Percentiles rank a stretch among this genome's conserved stretches.
Evolutionary conservation across 768 basidiomycete species (phyloP).

Genomic region (Russula abietina): DNA sequence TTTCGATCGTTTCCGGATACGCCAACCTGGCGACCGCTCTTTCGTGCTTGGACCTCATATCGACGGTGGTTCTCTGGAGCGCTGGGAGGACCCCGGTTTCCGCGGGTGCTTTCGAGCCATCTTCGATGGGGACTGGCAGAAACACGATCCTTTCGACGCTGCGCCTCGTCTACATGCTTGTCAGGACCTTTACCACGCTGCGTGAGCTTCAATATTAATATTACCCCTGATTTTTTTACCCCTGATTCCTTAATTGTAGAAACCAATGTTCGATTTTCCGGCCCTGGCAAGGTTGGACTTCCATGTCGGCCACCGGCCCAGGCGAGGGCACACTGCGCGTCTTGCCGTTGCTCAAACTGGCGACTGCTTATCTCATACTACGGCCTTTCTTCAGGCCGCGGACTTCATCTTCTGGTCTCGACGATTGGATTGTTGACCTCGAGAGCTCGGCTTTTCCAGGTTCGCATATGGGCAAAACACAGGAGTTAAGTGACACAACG

Average conservation of each 20-base stretch:
- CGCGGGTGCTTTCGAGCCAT: slow-evolving; percentile 57
- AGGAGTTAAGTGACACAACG: slow-evolving; percentile 44
- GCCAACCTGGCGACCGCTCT: slow-evolving; percentile 60
- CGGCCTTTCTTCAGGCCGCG: slow-evolving; percentile 68
- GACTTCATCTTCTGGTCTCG: slow-evolving; percentile 32
- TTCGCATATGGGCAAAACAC: slow-evolving; percentile 30
- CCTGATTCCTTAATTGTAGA: too few relatives aligned
- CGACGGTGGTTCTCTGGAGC: slow-evolving; percentile 65
- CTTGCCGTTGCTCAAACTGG: slow-evolving; percentile 58
- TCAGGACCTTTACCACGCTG: slow-evolving; percentile 22
- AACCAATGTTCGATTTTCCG: slow-evolving; percentile 29
- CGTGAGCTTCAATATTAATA: too few relatives aligned
- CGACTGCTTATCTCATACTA: slow-evolving; percentile 67
- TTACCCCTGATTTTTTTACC: too few relatives aligned
- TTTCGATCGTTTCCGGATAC: slow-evolving; percentile 69
- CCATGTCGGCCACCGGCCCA: slow-evolving; percentile 44
- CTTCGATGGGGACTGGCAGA: slow-evolving; percentile 53
- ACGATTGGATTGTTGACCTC: slow-evolving; percentile 32
- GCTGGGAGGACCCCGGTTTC: slow-evolving; percentile 62
- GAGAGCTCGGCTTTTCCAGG: slow-evolving; percentile 28
- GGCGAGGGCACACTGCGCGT: slow-evolving; percentile 64
- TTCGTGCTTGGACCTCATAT: slow-evolving; percentile 61
- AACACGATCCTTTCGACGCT: slow-evolving; percentile 63
- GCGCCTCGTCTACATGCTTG: slow-evolving; percentile 53
- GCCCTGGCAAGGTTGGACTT: slow-evolving; percentile 70